Conservation (phyloP, 2,329 filamentous ascomycete species). For the Fusarium sp. region DNA sequence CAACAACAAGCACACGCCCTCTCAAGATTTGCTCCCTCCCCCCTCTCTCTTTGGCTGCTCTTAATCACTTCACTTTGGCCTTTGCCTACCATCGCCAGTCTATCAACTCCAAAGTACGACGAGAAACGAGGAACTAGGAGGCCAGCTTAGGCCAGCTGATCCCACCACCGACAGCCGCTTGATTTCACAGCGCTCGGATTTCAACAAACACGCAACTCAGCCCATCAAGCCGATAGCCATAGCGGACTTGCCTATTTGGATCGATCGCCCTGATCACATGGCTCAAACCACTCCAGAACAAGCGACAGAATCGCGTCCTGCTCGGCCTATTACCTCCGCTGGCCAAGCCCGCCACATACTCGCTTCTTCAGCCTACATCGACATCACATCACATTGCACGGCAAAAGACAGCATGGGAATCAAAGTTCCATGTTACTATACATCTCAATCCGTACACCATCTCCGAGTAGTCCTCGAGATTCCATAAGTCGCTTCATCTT, state of each 20-base stretch:
- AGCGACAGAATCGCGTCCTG: not conserved
- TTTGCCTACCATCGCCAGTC: not conserved
- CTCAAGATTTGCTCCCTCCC: not conserved
- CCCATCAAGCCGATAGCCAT: not conserved
- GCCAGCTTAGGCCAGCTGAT: not conserved
- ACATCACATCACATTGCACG: not conserved
- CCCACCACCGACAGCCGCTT: not conserved
- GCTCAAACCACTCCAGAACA: not conserved
- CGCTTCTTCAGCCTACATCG: not conserved
- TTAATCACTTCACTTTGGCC: not conserved
- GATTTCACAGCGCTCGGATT: not conserved
- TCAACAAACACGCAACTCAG: not conserved
- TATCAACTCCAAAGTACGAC: not conserved
- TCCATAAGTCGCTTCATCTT: conserved; percentile 18
- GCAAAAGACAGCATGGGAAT: conserved; percentile 9
- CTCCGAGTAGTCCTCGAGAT: conserved; percentile 16
- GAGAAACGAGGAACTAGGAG: not conserved
- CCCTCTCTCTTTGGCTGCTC: not conserved
- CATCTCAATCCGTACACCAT: conserved; percentile 7
- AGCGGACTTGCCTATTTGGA: not conserved
- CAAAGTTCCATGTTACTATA: conserved; percentile 16
- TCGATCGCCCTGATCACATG: not conserved
- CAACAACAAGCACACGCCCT: not conserved
- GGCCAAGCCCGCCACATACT: not conserved
- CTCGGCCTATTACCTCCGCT: not conserved